Evolutionary conservation across 225 moss, liverwort and hornwort species (phyloP).

Genomic region (Pseudisothecium myosuroides): DNA sequence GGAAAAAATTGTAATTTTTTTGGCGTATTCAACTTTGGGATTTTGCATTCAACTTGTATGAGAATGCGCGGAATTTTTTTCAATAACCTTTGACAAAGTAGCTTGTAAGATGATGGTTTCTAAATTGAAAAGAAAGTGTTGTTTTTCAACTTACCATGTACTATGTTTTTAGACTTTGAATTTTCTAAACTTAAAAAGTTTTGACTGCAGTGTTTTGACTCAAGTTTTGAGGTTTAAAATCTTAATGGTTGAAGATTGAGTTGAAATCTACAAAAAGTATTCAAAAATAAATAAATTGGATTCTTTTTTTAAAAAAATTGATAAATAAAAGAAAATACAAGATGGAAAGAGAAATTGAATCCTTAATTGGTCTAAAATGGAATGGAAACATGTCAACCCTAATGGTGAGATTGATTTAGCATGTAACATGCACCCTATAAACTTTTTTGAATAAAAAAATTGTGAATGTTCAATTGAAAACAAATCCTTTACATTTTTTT

Average conservation of each 20-base stretch:
- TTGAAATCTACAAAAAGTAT: neutral
- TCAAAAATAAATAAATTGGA: neutral
- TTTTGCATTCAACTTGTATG: neutral
- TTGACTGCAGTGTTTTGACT: accelerated
- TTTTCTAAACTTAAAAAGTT: neutral
- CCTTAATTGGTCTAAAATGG: neutral
- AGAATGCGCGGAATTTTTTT: neutral
- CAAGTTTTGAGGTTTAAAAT: too few relatives aligned
- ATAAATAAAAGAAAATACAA: neutral
- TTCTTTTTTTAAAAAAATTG: neutral
- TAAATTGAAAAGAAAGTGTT: too few relatives aligned
- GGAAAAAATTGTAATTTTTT: neutral
- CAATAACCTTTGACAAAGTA: neutral
- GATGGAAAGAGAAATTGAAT: neutral
- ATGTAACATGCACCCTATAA: accelerated
- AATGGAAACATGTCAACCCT: neutral
- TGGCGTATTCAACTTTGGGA: neutral
- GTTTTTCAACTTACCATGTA: neutral
- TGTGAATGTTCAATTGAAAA: neutral
- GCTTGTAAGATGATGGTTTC: neutral
- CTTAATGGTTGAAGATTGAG: neutral
- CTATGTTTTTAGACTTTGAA: neutral
- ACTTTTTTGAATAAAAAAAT: neutral
- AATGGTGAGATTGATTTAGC: neutral
- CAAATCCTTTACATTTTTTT: neutral